A percentile compares a stretch with the other conserved stretches of the same genome.
Evolutionary conservation across 1,284 basidiomycete genomes (phyloP).

Genomic region (Mrakiaceae sp.): DNA sequence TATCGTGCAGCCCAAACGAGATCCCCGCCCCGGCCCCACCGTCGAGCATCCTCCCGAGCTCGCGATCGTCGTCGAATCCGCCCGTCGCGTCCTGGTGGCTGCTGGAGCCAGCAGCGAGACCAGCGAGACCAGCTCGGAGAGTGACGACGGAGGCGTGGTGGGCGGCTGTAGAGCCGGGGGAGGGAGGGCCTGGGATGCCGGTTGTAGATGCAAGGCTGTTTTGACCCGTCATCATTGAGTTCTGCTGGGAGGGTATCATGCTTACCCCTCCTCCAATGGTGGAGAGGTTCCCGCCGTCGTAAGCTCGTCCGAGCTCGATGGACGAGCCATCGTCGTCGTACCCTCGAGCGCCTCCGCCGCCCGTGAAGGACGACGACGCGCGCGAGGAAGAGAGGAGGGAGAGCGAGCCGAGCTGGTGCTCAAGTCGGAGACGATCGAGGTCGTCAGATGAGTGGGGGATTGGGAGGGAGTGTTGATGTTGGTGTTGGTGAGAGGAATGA

Average conservation of each 20-base stretch:
- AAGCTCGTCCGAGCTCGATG: conserved; percentile 19
- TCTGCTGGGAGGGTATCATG: background rate
- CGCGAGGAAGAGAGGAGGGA: conserved; percentile 25
- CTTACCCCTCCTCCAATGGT: background rate
- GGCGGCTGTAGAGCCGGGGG: conserved; percentile 59
- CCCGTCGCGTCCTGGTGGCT: background rate
- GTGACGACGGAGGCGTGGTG: conserved; percentile 79
- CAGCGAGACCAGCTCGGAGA: conserved; percentile 58
- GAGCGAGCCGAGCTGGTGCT: conserved; percentile 32
- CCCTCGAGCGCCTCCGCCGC: background rate
- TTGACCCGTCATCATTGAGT: conserved; percentile 3
- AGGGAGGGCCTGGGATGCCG: background rate
- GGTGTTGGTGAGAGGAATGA: background rate
- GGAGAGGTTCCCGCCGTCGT: conserved; percentile 10
- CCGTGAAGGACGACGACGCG: conserved; percentile 13
- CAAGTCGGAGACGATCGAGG: conserved; percentile 30
- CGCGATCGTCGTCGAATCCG: conserved; percentile 44
- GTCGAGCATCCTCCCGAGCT: conserved; percentile 46
- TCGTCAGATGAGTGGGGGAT: conserved; percentile 30
- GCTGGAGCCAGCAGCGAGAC: background rate
- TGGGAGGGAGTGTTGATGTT: conserved; percentile 17
- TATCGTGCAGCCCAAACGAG: conserved; percentile 18
- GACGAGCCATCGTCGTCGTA: conserved; percentile 16
- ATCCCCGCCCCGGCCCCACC: conserved; percentile 17
- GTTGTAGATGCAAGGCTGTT: conserved; percentile 12